Base-by-base conservation (phyloP, 352 stramenopile genomes). In the Phytophthora litchii region DNA sequence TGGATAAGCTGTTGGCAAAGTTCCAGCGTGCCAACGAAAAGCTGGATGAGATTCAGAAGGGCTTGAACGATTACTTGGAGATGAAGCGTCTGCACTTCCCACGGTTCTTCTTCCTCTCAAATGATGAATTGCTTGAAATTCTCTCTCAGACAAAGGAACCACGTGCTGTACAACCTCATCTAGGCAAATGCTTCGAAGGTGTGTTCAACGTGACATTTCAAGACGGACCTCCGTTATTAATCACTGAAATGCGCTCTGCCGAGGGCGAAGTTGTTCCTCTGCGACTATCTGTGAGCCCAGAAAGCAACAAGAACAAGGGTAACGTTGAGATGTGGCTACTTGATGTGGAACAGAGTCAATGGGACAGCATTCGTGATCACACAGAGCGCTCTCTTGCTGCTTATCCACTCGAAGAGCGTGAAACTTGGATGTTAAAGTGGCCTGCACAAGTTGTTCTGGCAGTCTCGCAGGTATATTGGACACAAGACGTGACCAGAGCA, bases 311-410 rank as follows among this genome's bases (percentile, higher is more conserved):
- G 27, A 98, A 98, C 70, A 98, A 98, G 58, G 92, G 94, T 0
- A 98, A 98, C 50, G 94, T 98, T 20, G 94, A 98, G 59, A 90
- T 96, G 71, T 98, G 94, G 94, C 71, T 98, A 14, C 68, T 97
- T 0, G 89, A 98, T 45, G 78, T 98, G 4, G 91, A 98, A 62
- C 70, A 79, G 37, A 94, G 74, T 53, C 91, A 98, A 59, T 98
- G 90, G 91, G 86, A 97, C 45, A 95, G 80, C 20, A 74, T 98
- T 9, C 85, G 92, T 5, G 91, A 97, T 46, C 88, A 97, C 44
- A 97, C 90, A n/a, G 83, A 92, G 23, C 77, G 79, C 0, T 88
- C 94, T 3, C 85, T 98, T 12, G 76, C 70, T 2, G 86, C 91
- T 14, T 98, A 98, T 67, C 70, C 78, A 20, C 59, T 70, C 6